A percentile compares a stretch with the other conserved stretches of the same genome.
Conservation (phyloP, 768 basidiomycete species). For the Mycena indigotica region DNA sequence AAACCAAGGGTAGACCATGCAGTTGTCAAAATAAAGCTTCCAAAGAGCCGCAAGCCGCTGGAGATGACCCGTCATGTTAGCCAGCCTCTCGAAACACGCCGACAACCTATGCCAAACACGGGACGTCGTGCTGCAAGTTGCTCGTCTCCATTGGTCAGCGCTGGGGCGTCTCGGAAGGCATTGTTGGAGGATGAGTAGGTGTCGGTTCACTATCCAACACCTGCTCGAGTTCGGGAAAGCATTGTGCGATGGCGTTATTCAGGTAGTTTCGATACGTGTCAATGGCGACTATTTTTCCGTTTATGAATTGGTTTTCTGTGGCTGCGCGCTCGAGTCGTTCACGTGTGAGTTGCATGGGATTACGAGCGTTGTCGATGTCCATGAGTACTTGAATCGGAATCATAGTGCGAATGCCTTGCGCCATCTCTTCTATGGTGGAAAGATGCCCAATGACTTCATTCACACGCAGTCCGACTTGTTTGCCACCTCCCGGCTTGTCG, state of each 20-base stretch:
- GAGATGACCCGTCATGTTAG: constrained; percentile 8
- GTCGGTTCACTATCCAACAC: too few relatives aligned
- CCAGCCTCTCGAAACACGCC: constrained; percentile 3
- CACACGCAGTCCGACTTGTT: constrained; percentile 76
- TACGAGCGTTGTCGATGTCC: constrained; percentile 79
- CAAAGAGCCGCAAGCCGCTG: constrained; percentile 13
- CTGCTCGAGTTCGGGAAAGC: constrained; percentile 66
- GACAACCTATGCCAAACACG: constrained; percentile 4
- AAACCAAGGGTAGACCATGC: constrained; percentile 8
- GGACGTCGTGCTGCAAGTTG: constrained; percentile 16
- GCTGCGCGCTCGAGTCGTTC: constrained; percentile 81
- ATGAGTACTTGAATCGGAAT: constrained; percentile 74
- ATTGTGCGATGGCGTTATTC: constrained; percentile 70
- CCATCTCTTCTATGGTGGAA: constrained; percentile 66
- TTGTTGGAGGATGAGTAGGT: too few relatives aligned
- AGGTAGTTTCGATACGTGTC: constrained; percentile 72
- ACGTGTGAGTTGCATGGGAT: constrained; percentile 80
- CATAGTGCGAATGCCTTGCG: constrained; percentile 60
- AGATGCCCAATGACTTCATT: constrained; percentile 78
- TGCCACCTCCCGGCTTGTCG: constrained; percentile 67
- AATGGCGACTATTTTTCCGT: constrained; percentile 81
- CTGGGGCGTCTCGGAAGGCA: too few relatives aligned
- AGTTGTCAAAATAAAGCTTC: constrained; percentile 10
- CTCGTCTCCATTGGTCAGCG: constrained; percentile 3
- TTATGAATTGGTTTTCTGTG: constrained; percentile 91